Conservation (phyloP, 805 yeast species). For the Schwanniomyces sp. region DNA sequence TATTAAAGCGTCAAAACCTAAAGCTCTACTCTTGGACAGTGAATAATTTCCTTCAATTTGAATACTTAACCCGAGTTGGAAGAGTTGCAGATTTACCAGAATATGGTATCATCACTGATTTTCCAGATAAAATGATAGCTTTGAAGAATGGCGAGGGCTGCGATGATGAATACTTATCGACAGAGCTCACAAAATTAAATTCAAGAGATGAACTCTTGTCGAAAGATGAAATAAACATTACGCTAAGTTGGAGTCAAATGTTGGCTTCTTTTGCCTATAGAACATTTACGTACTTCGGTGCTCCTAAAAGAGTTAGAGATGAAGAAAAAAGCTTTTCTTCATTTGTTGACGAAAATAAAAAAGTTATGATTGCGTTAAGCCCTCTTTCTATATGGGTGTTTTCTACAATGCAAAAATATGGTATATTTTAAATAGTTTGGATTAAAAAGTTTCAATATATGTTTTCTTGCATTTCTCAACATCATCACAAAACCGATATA, state of each 20-base stretch:
- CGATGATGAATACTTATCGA: conserved; percentile 2
- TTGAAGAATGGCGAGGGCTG: conserved; percentile 6
- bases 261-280: conserved; percentile 11
- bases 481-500: neutral
- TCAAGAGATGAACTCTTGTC: conserved; percentile 4
- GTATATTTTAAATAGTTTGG: conserved; percentile 16
- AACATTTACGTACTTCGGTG: conserved; percentile 8
- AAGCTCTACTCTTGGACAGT: conserved; percentile 41
- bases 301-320: conserved; percentile 11
- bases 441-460: neutral
- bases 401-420: conserved; percentile 20
- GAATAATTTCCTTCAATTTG: conserved; percentile 33
- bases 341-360: conserved; percentile 18
- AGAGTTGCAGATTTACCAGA: conserved; percentile 20
- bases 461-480: neutral
- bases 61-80: conserved; percentile 30
- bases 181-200: conserved; percentile 8
- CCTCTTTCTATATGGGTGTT: conserved; percentile 17
- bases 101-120: conserved; percentile 37
- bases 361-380: conserved; percentile 9
- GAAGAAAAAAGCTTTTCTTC: conserved; percentile 18
- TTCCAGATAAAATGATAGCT: conserved; percentile 32
- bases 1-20: conserved; percentile 28
- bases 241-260: conserved; percentile 14
- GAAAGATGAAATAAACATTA: conserved; percentile 2